Evolutionary conservation across 331 rosid species (phyloP).

Genomic region (Rosa hybrid): DNA sequence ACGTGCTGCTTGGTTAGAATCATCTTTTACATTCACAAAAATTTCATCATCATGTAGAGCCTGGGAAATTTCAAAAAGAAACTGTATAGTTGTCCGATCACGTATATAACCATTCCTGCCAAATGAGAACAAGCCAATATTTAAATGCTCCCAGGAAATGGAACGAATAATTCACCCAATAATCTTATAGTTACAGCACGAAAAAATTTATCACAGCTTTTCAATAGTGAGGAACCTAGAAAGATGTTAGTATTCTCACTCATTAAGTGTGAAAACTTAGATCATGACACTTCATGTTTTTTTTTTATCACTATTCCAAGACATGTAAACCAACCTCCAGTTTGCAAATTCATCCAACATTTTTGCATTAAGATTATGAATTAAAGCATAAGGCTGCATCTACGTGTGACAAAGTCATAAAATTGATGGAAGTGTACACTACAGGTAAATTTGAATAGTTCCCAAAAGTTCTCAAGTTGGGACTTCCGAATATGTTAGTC

Average conservation of each 20-base stretch:
- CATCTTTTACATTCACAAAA: slow-evolving; percentile 61
- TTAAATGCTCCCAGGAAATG: slow-evolving; percentile 11
- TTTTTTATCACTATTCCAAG: not conserved
- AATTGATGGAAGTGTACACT: not conserved
- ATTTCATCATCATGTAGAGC: slow-evolving; percentile 67
- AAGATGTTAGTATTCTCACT: not conserved
- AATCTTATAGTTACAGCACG: not conserved
- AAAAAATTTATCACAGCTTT: not conserved
- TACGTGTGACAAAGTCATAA: not conserved
- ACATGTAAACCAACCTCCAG: not conserved
- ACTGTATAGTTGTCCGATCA: slow-evolving; percentile 63
- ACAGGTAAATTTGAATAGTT: not conserved
- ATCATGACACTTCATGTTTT: not conserved
- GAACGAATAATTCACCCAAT: slow-evolving; percentile 6
- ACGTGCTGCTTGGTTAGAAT: slow-evolving; percentile 66
- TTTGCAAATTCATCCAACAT: not conserved
- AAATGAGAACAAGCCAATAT: slow-evolving; percentile 32
- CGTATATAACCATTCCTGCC: slow-evolving; percentile 60
- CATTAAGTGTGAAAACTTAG: not conserved
- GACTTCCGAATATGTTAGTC: not conserved
- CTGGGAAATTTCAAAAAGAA: slow-evolving; percentile 81
- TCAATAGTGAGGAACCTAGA: not conserved
- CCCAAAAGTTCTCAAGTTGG: slow-evolving; percentile 7
- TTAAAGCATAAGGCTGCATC: not conserved
- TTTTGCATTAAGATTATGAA: not conserved